Conservation (phyloP, 1,284 basidiomycete genomes). For the Ustilago esculenta region DNA sequence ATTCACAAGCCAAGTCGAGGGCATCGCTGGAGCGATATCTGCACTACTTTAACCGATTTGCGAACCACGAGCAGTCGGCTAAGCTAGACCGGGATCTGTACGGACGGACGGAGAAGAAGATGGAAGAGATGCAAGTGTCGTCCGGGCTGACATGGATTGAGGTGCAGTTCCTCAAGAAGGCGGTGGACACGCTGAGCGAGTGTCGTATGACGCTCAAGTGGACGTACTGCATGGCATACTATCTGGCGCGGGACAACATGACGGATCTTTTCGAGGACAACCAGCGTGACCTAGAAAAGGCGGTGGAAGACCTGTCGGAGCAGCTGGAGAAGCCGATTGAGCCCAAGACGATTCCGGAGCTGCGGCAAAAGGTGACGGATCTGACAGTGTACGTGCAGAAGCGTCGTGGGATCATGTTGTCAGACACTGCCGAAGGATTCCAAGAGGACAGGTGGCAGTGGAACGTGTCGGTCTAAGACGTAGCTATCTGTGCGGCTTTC, state of each 20-base stretch:
- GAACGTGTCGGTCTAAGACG: constrained; percentile 52
- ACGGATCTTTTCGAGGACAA: constrained; percentile 98
- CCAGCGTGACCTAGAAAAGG: constrained; percentile 92
- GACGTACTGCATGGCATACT: constrained; percentile 99
- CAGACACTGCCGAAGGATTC: constrained; percentile 92
- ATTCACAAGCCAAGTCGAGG: constrained; percentile 75
- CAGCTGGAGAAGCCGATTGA: constrained; percentile 90
- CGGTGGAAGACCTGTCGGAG: constrained; percentile 93
- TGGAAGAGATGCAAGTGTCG: constrained; percentile 97
- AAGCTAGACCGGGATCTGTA: constrained; percentile 93
- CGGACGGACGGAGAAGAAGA: constrained; percentile 97
- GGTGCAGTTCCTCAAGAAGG: constrained; percentile 97
- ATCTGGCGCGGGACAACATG: constrained; percentile 83
- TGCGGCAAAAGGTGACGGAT: constrained; percentile 92
- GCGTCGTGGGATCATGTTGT: constrained; percentile 90
- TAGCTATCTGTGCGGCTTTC: no score
- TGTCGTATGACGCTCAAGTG: constrained; percentile 97
- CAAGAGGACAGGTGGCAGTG: constrained; percentile 77
- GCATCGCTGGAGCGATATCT: constrained; percentile 92
- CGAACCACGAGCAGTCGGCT: constrained; percentile 97
- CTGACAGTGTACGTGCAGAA: constrained; percentile 84
- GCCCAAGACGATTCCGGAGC: constrained; percentile 78
- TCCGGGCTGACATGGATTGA: constrained; percentile 96
- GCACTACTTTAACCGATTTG: constrained; percentile 73
- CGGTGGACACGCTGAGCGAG: constrained; percentile 82